Evolutionary conservation across 2,329 filamentous ascomycete species (phyloP).

Genomic region (Scedosporium dehoogii): DNA sequence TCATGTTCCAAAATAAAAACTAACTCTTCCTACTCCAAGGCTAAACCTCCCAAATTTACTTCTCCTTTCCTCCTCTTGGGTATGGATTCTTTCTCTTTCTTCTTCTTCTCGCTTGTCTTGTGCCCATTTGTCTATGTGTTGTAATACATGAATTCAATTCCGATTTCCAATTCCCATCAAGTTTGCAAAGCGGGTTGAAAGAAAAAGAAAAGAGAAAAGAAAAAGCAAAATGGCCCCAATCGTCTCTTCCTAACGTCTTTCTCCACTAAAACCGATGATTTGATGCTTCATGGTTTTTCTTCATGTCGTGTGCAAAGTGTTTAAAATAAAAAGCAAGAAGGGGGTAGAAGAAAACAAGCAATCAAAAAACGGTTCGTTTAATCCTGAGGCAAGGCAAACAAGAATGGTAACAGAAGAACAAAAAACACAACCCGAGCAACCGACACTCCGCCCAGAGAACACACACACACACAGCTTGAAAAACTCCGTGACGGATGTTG

Average conservation of each 20-base stretch:
- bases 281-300: neutral
- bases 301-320: neutral
- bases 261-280: neutral
- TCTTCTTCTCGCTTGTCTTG: neutral
- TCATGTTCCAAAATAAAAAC: too few relatives aligned
- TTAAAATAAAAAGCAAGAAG: neutral
- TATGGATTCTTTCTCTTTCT: neutral
- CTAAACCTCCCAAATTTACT: too few relatives aligned
- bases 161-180: neutral
- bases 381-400: neutral
- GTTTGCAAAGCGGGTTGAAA: neutral
- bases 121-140: neutral
- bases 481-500: neutral
- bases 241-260: neutral
- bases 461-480: neutral
- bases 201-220: constrained; percentile 8
- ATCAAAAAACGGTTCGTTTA: neutral
- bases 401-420: neutral
- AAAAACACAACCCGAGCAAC: neutral
- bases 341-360: neutral
- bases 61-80: neutral
- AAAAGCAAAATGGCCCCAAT: constrained; percentile 20
- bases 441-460: neutral
- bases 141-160: neutral
- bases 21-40: too few relatives aligned